Conservation (phyloP, 2,329 filamentous ascomycete genomes). For the Colletotrichum sp. region DNA sequence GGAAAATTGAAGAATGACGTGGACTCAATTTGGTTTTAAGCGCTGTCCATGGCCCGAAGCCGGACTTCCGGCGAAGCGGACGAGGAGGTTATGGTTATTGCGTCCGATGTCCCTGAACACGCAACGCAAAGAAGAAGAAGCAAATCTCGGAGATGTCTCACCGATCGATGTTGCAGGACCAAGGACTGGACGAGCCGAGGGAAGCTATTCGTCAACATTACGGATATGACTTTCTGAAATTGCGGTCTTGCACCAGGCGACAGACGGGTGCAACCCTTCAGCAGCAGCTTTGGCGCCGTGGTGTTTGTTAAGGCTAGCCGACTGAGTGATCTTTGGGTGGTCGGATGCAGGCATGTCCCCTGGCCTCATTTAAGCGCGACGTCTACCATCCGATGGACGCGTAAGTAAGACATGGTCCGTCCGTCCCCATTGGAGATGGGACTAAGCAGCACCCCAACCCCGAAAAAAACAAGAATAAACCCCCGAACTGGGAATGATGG, state of each 20-base stretch:
- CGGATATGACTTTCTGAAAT: neutral
- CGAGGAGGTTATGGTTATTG: neutral
- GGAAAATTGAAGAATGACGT: neutral
- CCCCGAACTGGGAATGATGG: neutral
- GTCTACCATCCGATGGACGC: conserved; percentile 4
- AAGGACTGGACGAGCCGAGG: neutral
- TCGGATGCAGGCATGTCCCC: conserved; percentile 6
- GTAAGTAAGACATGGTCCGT: conserved; percentile 7
- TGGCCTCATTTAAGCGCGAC: conserved; percentile 15
- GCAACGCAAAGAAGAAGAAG: neutral
- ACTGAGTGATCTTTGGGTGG: neutral
- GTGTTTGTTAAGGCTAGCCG: neutral
- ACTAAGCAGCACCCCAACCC: neutral
- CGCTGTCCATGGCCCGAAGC: neutral
- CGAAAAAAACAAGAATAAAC: neutral
- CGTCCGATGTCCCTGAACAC: neutral
- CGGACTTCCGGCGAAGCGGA: neutral
- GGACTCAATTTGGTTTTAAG: neutral
- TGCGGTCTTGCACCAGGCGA: neutral
- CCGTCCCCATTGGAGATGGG: neutral
- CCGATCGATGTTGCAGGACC: neutral
- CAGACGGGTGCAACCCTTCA: neutral
- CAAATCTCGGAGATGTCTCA: neutral
- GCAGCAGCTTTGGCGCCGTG: neutral
- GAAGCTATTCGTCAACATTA: neutral